phyloP scores from a whole-genome alignment of 176 grass and related monocot species.

The Hsuehochloa calcarea region DNA sequence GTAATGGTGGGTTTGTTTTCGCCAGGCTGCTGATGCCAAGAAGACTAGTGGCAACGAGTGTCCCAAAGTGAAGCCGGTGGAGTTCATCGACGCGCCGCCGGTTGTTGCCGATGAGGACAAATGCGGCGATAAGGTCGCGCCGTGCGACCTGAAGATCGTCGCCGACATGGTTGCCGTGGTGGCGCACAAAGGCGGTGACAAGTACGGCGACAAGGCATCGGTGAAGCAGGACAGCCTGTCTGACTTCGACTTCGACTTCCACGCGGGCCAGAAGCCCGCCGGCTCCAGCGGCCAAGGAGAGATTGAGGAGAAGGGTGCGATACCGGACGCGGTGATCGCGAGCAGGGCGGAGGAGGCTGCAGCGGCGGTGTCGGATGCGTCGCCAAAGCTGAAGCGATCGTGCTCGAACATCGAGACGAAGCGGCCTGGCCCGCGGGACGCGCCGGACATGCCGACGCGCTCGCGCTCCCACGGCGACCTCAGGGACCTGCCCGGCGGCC shows the following conservation, averaged over 20 bases:
- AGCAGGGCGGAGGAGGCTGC: conserved; percentile 25
- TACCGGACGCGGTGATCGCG: not conserved
- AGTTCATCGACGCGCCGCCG: conserved; percentile 4
- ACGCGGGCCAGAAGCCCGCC: conserved; percentile 12
- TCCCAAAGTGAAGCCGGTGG: conserved; percentile 56
- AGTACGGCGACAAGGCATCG: conserved; percentile 9
- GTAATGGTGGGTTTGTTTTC: conserved; percentile 18
- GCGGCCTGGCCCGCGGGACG: conserved; percentile 30
- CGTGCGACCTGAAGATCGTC: not conserved
- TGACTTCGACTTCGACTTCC: conserved; percentile 54
- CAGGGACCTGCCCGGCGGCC: conserved; percentile 3
- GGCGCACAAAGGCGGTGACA: conserved; percentile 32
- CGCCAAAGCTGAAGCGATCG: conserved; percentile 65
- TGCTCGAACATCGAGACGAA: conserved; percentile 98
- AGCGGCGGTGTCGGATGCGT: conserved; percentile 16
- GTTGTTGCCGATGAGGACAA: not conserved
- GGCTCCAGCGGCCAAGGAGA: conserved; percentile 7
- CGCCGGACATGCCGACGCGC: conserved; percentile 30
- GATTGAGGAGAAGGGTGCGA: not conserved
- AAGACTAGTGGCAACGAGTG: conserved; percentile 35
- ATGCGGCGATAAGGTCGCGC: conserved; percentile 9
- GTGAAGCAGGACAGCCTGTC: conserved; percentile 33
- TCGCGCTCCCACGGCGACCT: conserved; percentile 68
- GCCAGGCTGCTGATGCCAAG: conserved; percentile 36
- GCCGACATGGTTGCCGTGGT: conserved; percentile 11